phyloP scores from a whole-genome alignment of 257 asterid species.

The Fraxinus excelsior region DNA sequence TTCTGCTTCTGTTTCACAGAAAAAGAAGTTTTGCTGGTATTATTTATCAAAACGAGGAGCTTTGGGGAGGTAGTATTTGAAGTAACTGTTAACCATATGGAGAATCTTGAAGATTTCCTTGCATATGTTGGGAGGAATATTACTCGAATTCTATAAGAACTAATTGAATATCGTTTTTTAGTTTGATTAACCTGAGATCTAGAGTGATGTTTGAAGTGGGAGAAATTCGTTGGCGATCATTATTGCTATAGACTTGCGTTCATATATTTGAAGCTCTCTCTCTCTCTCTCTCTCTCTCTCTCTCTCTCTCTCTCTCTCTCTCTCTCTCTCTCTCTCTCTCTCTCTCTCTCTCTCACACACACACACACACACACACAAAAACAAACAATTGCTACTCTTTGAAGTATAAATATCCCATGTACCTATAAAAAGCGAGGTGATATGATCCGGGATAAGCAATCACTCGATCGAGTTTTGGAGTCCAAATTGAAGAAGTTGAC shows the following conservation, averaged over 20 bases:
- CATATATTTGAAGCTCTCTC: background rate
- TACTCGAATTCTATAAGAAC: background rate
- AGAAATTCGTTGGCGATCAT: background rate
- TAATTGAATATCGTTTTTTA: background rate
- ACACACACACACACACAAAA: too few relatives aligned
- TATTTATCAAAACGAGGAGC: constrained; percentile 18
- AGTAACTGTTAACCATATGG: background rate
- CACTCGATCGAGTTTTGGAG: too few relatives aligned
- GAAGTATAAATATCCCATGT: background rate
- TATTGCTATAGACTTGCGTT: background rate
- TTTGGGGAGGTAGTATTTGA: constrained; percentile 5
- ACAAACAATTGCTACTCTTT: too few relatives aligned
- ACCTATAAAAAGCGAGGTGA: background rate
- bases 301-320: background rate
- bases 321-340: background rate
- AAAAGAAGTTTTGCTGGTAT: constrained; percentile 84
- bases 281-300: background rate
- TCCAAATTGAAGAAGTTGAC: too few relatives aligned
- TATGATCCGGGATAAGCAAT: too few relatives aligned
- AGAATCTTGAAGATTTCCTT: background rate
- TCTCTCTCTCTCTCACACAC: background rate
- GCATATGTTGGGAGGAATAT: background rate
- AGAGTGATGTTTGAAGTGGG: background rate
- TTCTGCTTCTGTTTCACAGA: constrained; percentile 44
- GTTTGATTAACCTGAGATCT: background rate